Conservation (phyloP, 164 flowering plant species). For the Cinnamomum chago region DNA sequence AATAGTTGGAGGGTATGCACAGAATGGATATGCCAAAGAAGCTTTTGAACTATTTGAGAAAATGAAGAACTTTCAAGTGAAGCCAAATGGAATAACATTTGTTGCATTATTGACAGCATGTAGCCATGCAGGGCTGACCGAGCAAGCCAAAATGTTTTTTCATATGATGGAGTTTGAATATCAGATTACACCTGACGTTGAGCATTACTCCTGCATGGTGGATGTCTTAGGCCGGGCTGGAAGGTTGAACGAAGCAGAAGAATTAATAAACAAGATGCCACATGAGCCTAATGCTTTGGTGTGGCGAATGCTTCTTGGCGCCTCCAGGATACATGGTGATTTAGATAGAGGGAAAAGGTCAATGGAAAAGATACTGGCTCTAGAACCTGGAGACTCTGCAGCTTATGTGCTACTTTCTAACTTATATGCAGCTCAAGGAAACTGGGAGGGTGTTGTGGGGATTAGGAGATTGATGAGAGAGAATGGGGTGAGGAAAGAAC, state of each 20-base stretch:
- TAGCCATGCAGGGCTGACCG: constrained; percentile 16
- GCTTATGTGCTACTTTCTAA: constrained; percentile 23
- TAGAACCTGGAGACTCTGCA: constrained; percentile 20
- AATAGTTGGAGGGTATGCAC: constrained; percentile 21
- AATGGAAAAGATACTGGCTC: constrained; percentile 10
- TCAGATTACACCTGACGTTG: constrained; percentile 14
- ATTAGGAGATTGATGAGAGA: constrained; percentile 17
- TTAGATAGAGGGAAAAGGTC: constrained; percentile 12
- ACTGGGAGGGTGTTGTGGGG: constrained; percentile 14
- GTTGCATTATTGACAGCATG: constrained; percentile 13
- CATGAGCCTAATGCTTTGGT: constrained; percentile 13
- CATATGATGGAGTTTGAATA: constrained; percentile 8
- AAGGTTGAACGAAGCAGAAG: constrained; percentile 18
- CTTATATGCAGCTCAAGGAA: constrained; percentile 19
- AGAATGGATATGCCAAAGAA: constrained; percentile 11
- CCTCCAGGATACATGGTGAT: constrained; percentile 14
- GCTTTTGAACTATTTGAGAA: constrained; percentile 16
- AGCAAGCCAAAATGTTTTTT: constrained; percentile 15
- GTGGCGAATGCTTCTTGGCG: constrained; percentile 19
- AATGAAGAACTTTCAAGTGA: constrained; percentile 10
- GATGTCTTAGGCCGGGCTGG: constrained; percentile 16
- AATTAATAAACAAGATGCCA: constrained; percentile 18
- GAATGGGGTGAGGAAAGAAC: constrained; percentile 15
- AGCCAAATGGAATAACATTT: constrained; percentile 16
- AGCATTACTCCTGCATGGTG: constrained; percentile 20